Evolutionary conservation across 371 early-diverging fungal genomes (phyloP), one percentile per base, ranked within the genome.

Genomic region (Coemansia sp.): DNA sequence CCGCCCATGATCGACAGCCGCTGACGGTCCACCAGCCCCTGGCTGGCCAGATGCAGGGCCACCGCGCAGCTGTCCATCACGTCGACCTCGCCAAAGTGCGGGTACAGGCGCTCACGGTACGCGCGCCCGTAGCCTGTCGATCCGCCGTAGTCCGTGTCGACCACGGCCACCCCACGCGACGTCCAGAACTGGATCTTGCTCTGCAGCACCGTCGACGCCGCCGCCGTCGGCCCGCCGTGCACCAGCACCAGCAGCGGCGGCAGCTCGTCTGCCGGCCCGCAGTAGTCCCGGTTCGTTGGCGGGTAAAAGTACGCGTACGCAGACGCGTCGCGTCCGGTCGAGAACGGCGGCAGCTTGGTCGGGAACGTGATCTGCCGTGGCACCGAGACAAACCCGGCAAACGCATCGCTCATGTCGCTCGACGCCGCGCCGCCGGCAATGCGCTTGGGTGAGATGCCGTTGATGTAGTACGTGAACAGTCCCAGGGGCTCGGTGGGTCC

Each of bases 61-160:
- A 86, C 88, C 34, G 84, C 85, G 57, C 88, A 86, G 63, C 88
- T 87, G 68, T 91, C 91, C 50, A 85, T 85, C 3, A 91, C 88
- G 67, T 91, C 91, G 0, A 89, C 88, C 32, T 86, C 70, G 13
- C 90, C 91, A 85, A 89, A 89, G 3, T 81, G 70, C 8, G 79
- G 80, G 55, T 85, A 79, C 31, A 91, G 81, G 9, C 91, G 83
- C 55, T 88, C 83, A 54, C 90, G 84, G 65, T 86, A 90, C 47
- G 82, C 86, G 10, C 87, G 84, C 4, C 91, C 91, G 66, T 87
- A 89, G 20, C 87, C 87, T 5, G 85, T 82, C 4, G 88, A 88
- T 3, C 91, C 90, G 43, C 90, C 90, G 67, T 91, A 91, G 67
- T 91, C 89, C 65, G 89, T 86, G 62, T 90, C 85, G 0, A 80